Conservation (phyloP, 768 basidiomycete genomes). For the Kwoniella pini region DNA sequence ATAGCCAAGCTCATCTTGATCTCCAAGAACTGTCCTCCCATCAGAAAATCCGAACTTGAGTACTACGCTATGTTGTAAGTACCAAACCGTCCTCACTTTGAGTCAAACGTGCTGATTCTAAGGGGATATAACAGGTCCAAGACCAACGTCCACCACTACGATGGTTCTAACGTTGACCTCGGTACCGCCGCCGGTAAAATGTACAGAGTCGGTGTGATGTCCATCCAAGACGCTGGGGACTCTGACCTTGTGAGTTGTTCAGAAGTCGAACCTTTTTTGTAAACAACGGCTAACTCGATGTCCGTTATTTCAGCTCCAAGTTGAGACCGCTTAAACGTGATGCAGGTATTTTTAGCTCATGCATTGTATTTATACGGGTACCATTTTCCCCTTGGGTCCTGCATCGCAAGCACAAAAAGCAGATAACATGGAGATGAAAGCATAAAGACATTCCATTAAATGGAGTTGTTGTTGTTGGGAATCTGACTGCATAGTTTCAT, state of each 20-base stretch:
- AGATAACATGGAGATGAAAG: too few relatives aligned
- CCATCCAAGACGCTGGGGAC: conserved; percentile 92
- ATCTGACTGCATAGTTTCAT: not conserved
- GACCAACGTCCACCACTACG: conserved; percentile 97
- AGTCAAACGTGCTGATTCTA: not conserved
- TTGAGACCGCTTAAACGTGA: conserved; percentile 43
- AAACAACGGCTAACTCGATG: too few relatives aligned
- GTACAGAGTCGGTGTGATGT: conserved; percentile 99
- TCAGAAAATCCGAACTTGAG: conserved; percentile 98
- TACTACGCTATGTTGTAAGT: conserved; percentile 93
- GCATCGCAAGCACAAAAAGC: too few relatives aligned
- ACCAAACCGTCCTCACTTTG: not conserved
- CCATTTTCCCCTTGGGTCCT: too few relatives aligned
- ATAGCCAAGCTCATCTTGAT: conserved; percentile 97
- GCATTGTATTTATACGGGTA: conserved; percentile 49
- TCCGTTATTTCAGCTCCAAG: conserved; percentile 29
- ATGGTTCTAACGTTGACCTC: conserved; percentile 95
- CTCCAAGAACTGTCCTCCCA: conserved; percentile 97
- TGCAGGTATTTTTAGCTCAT: conserved; percentile 20
- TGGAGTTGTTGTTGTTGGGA: too few relatives aligned
- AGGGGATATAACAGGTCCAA: conserved; percentile 63
- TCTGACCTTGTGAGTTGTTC: conserved; percentile 71
- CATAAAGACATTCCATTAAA: too few relatives aligned
- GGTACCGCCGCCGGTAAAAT: conserved; percentile 99
- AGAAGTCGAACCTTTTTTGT: too few relatives aligned